These are phyloP conservation scores for Fraxinus nigra DNA, from an alignment of 305 asterid species.

Conservation along the genomic window DNA sequence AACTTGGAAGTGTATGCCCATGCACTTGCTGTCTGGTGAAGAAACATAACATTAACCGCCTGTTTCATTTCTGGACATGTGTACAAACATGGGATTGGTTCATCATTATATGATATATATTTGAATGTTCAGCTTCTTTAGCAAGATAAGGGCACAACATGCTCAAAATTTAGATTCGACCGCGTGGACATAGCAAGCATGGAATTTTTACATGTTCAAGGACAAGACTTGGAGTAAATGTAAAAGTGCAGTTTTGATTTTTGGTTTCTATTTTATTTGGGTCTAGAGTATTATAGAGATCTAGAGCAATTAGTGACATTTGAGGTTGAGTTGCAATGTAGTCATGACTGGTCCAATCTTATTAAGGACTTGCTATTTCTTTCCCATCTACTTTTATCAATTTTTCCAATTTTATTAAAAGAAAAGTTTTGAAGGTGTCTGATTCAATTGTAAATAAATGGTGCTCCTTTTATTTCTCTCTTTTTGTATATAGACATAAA, in stretches of 20 bases:
- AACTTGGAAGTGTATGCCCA: conserved; percentile 26
- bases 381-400: conserved; percentile 1
- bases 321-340: conserved; percentile 27
- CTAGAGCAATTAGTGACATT: conserved; percentile 29
- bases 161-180: conserved; percentile 29
- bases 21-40: conserved; percentile 37
- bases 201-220: conserved; percentile 34
- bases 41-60: conserved; percentile 34
- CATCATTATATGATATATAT: conserved; percentile 38
- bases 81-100: conserved; percentile 55
- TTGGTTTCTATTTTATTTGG: conserved; percentile 30
- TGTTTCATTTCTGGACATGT: conserved; percentile 52
- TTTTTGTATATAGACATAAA: conserved; percentile 5
- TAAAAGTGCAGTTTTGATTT: conserved; percentile 55
- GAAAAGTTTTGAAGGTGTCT: conserved; percentile 18
- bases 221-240: conserved; percentile 34
- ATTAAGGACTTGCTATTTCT: conserved; percentile 20
- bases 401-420: conserved; percentile 27
- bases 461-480: background rate
- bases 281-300: conserved; percentile 34
- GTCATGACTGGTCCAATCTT: conserved; percentile 20
- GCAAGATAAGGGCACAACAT: conserved; percentile 40
- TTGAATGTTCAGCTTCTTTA: conserved; percentile 34
- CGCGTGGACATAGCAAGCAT: conserved; percentile 31
- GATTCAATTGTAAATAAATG: conserved; percentile 22